Evolutionary conservation across 352 stramenopile species (phyloP).

Genomic region (Phytophthora megakarya): DNA sequence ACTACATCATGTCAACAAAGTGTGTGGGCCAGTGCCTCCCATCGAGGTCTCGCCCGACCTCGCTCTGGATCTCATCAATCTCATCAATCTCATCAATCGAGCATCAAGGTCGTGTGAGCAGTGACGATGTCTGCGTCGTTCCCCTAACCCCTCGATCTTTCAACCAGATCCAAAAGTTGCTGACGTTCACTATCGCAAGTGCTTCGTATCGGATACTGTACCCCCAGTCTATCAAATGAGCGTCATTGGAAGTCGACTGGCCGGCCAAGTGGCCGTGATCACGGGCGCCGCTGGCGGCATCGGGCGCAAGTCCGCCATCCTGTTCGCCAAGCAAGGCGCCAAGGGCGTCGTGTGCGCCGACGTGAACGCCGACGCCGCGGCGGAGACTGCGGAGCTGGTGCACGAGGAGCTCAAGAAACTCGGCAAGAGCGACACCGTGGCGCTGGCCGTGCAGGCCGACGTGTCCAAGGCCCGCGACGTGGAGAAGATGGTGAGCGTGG

Average conservation of each 20-base stretch:
- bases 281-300: conserved; percentile 85
- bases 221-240: conserved; percentile 39
- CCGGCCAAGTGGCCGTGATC: conserved; percentile 80
- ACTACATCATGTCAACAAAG: neutral
- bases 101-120: neutral
- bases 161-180: conserved; percentile 13
- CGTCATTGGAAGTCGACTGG: conserved; percentile 59
- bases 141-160: neutral
- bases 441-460: conserved; percentile 61
- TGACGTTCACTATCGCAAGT: conserved; percentile 30
- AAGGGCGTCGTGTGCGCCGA: conserved; percentile 82
- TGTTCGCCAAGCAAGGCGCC: conserved; percentile 84
- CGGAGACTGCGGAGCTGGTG: conserved; percentile 70
- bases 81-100: conserved; percentile 29
- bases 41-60: conserved; percentile 15
- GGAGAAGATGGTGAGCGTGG: conserved; percentile 76
- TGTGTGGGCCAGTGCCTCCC: conserved; percentile 14
- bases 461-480: conserved; percentile 77
- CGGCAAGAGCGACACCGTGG: conserved; percentile 58
- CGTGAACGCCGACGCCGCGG: conserved; percentile 67
- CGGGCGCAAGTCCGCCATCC: conserved; percentile 77
- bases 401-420: conserved; percentile 69
- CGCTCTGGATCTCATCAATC: conserved; percentile 28
- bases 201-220: conserved; percentile 16
- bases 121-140: conserved; percentile 7